Evolutionary conservation across 768 basidiomycete genomes (phyloP), one percentile per base, ranked within the genome.

Genomic region (Suillus weaverae): DNA sequence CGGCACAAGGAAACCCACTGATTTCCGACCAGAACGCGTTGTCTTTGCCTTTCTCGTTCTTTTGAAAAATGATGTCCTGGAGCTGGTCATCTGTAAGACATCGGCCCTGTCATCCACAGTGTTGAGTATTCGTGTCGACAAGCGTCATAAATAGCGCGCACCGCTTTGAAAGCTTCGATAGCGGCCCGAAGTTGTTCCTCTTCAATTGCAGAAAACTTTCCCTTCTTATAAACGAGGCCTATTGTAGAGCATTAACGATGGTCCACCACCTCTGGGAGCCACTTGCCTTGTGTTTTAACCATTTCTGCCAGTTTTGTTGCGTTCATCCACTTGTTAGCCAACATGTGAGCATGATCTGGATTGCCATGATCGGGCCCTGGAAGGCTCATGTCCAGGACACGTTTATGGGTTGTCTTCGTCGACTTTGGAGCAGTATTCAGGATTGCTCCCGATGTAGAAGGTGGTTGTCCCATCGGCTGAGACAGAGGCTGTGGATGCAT

Each of bases 191-290:
- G 75, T 66, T 88, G 88, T 32, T 86, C 82, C 64, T 88, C 89
- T 71, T 95, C 92, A 48, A 87, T 86, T 0, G 88, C 85, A 32
- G 91, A 92, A 70, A 95, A 95, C 72, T 92, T 94, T 16, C 92
- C 92, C 75, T 93, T 93, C 78, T 89, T 93, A 74, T 92, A 94
- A 3, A 91, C 84, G n/a, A 94, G 84, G 38, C 91, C 92, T 94
- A 65, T 53, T 44, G 46, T 32, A 2, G 33, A 51, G 63, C 44
- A 32, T 53, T 62, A 67, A 65, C 16, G 55, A 62, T 36, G 43
- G 60, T 33, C 26, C 26, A 38, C 39, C 44, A 14, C 32, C 44
- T 41, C 18, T 26, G 33, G 39, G 56, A 38, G 30, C 53, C 16
- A 56, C 69, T 51, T 57, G 90, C 92, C 92, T 80, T 91, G 83